A percentile compares a stretch with the other conserved stretches of the same genome.
Evolutionary conservation across 2,329 filamentous ascomycete species (phyloP).

Genomic region (Acrocalymma vagum): DNA sequence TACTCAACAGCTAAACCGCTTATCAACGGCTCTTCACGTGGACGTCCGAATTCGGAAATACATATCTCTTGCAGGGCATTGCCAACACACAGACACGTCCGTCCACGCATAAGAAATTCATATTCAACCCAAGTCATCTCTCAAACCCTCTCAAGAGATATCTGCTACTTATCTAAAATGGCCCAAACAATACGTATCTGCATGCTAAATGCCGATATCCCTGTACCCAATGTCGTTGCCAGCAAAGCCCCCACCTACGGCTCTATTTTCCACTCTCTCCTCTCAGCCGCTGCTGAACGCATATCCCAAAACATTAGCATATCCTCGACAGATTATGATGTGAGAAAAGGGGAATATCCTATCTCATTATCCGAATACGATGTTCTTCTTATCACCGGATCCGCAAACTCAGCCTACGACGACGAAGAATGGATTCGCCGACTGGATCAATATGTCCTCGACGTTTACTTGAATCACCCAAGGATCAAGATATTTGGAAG

Average conservation of each 20-base stretch:
- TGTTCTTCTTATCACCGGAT: constrained; percentile 52
- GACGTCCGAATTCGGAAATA: constrained; percentile 7
- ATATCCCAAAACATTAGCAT: constrained; percentile 21
- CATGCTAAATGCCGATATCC: constrained; percentile 42
- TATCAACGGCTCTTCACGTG: constrained; percentile 15
- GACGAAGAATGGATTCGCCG: constrained; percentile 32
- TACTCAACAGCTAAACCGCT: constrained; percentile 8
- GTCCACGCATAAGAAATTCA: no score
- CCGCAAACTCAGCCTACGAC: constrained; percentile 42
- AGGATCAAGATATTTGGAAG: constrained; percentile 52
- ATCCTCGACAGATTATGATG: constrained; percentile 46
- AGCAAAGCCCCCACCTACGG: constrained; percentile 33
- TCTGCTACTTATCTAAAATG: no score
- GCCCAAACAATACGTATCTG: constrained; percentile 22
- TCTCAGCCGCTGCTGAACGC: constrained; percentile 24
- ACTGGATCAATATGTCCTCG: constrained; percentile 38
- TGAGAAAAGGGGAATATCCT: constrained; percentile 47
- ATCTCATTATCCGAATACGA: constrained; percentile 36
- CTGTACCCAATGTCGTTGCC: constrained; percentile 30
- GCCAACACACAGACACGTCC: no score
- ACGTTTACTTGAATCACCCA: constrained; percentile 38
- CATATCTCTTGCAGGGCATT: no score
- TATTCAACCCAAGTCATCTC: no score
- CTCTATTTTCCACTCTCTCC: constrained; percentile 36
- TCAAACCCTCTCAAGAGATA: no score